Base-by-base conservation (phyloP, 2,329 filamentous ascomycete genomes). In the Claviceps monticola region DNA sequence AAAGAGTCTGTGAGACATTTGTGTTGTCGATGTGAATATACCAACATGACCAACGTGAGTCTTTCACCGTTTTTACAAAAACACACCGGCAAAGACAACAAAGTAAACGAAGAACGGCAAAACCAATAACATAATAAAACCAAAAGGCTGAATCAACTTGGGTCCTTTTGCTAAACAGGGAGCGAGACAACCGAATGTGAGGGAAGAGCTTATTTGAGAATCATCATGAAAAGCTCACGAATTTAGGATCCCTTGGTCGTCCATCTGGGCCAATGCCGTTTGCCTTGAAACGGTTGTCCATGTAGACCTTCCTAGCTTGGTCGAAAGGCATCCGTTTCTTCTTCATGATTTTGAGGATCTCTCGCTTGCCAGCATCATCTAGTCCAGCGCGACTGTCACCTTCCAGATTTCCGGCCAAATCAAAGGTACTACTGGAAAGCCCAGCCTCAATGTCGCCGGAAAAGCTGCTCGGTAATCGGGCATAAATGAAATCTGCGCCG, bases 311-410 rank as follows among this genome's bases (percentile, higher is more conserved):
- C 59, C 93, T 78, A 41, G 91, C 93, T 71, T 96, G 88, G 69
- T 98, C 91, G 65, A 98, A 98, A 55, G 76, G 79, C 57, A 97
- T 79, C 53, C 83, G 78, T 57, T 82, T 77, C 65, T 77, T 82
- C 78, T 88, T 91, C 93, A 98, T 98, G 59, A 98, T 90, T 60
- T 78, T 79, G 61, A 89, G 78, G 43, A 98, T 82, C 67, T 95
- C 88, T 41, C 75, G 71, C 74, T 97, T 97, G 52, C 80, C 86
- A 47, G 72, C 73, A 57, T 85, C 82, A 64, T 97, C 90, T 17
- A 98, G 74, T 0, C 93, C 93, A 0, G 81, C 79, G 58, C 93
- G 80, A 34, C 75, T 74, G 65, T 98, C 93, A 49, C 86, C 86
- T 53, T 83, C 82, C 37, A 98, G 74, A 64, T 98, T 98, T 56